Conservation (phyloP, 2,329 filamentous ascomycete species). For the Fusarium humuli region DNA sequence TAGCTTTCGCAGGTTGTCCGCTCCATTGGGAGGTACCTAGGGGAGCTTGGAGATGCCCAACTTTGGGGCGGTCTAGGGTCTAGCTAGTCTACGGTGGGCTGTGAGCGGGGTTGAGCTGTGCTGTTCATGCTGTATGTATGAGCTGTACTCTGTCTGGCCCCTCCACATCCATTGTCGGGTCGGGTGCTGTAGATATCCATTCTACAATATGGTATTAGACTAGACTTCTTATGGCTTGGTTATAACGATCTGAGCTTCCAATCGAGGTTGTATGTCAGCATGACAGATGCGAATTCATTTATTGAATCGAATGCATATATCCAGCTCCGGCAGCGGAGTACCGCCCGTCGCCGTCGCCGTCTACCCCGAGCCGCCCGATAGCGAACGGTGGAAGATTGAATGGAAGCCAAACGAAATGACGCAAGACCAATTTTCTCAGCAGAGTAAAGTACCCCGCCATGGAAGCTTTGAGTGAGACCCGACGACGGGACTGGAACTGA, state of each 20-base stretch:
- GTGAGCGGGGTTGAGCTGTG: constrained; percentile 30
- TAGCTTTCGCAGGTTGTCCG: constrained; percentile 32
- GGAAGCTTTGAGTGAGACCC: constrained; percentile 25
- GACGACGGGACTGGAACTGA: neutral
- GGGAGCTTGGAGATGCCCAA: constrained; percentile 33
- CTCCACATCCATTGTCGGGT: neutral
- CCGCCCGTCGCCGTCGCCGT: constrained; percentile 3
- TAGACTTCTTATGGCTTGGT: neutral
- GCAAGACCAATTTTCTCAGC: constrained; percentile 37
- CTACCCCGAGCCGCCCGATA: constrained; percentile 11
- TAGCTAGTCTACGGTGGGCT: constrained; percentile 20
- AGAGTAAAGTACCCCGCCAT: constrained; percentile 42
- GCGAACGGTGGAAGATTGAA: constrained; percentile 7
- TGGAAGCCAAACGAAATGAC: constrained; percentile 44
- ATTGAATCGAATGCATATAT: constrained; percentile 15
- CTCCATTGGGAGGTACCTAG: constrained; percentile 15
- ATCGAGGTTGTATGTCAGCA: constrained; percentile 15
- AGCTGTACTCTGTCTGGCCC: constrained; percentile 8
- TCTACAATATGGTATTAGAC: neutral
- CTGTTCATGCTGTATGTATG: constrained; percentile 30
- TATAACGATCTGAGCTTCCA: constrained; percentile 20
- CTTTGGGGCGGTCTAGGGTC: constrained; percentile 36
- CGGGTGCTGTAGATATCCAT: constrained; percentile 10
- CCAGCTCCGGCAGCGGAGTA: constrained; percentile 26
- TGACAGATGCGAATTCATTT: constrained; percentile 12